Evolutionary conservation across 495 filamentous ascomycete genomes (phyloP), one percentile per base, ranked within the genome.

Genomic region (Tricharina praecox): DNA sequence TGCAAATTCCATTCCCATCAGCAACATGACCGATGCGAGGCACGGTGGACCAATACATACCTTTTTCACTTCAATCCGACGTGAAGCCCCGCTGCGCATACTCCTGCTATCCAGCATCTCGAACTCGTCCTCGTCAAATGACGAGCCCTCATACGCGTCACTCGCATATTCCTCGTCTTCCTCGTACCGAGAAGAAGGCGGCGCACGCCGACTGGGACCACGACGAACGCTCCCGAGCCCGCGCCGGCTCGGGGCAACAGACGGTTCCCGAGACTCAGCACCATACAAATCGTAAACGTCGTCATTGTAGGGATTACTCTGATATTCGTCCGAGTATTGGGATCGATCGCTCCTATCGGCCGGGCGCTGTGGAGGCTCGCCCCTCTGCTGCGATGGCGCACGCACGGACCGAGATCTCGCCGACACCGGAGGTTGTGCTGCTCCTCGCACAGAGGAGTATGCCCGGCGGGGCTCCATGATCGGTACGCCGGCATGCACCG

Each of bases 71-170:
- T 61, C 58, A 2, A 50, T 53, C 11, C 58, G 45, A n/a, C 58
- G 53, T 18, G 58, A 60, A n/a, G 42, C 41, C 21, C 57, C 57
- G 19, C 53, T 53, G 15, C 58, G 57, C n/a, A 51, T 33, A 37
- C 53, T 56, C 8, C 53, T 54, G 20, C 48, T 28, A 26, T 61
- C 57, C 13, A 95, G 67, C 65, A 93, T 86, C 58, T 96, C 90
- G 56, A 92, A 93, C 8, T 82, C 82, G 23, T 82, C 81, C 41
- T 82, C 76, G 39, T 70, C 69, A 45, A 78, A 76, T 48, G 69
- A 77, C 36, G 63, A 71, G 47, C 77, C 76, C 50, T 84, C 77
- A 54, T 78, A 80, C 20, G 63, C 64, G 44, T 81, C 80, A 51
- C 76, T 79, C 36, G 68, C 78, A 47, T 80, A 74, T 49, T 79